phyloP scores from a whole-genome alignment of 306 rosid species.

The Coriaria nepalensis region DNA sequence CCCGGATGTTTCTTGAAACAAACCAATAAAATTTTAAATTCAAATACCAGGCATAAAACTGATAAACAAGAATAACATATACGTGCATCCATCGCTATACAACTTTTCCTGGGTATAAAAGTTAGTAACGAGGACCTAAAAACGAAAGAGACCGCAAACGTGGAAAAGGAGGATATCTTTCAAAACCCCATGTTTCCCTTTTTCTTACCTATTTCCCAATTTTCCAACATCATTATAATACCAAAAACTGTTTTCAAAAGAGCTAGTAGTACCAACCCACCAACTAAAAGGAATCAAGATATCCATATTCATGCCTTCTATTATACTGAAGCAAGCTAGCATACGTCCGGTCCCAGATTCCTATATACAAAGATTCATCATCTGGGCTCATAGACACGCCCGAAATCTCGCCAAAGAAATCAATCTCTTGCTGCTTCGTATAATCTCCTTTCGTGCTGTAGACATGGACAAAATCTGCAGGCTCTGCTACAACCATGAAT shows the following conservation, averaged over 20 bases:
- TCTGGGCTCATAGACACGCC: background rate
- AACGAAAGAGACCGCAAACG: too few species aligned
- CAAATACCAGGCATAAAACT: too few species aligned
- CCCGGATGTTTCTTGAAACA: background rate
- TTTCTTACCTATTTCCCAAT: too few species aligned
- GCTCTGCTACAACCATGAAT: background rate
- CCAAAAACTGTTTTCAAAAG: background rate
- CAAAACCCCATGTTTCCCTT: too few species aligned
- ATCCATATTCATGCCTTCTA: background rate
- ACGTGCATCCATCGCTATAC: too few species aligned
- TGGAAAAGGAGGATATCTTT: too few species aligned
- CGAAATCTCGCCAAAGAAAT: background rate
- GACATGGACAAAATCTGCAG: conserved; percentile 2
- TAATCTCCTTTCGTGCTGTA: conserved; percentile 1
- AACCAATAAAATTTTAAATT: too few species aligned
- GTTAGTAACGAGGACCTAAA: too few species aligned
- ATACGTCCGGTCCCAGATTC: background rate
- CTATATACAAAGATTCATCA: background rate
- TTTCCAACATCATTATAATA: too few species aligned
- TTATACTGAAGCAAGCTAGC: conserved; percentile 3
- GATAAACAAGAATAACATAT: too few species aligned
- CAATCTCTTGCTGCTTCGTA: background rate
- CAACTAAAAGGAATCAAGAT: conserved; percentile 1
- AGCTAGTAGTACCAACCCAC: too few species aligned
- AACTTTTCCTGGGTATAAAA: too few species aligned